Base-by-base conservation (phyloP, 108 stramenopile species). In the Aurantiochytrium sp. region DNA sequence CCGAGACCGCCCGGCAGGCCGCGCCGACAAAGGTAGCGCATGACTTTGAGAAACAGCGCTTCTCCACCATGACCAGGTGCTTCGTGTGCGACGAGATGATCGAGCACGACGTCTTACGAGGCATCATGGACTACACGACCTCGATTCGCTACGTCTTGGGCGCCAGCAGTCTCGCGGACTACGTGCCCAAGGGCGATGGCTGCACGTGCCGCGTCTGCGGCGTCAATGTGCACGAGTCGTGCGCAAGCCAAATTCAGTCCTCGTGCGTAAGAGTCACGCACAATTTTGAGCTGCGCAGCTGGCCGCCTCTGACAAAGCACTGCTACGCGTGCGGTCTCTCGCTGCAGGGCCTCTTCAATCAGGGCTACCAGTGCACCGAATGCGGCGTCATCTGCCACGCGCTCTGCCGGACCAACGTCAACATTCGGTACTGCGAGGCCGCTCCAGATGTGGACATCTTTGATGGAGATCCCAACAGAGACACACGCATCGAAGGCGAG, bases 71-170 rank as follows among this genome's bases (percentile, higher is more conserved):
- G 49, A 83, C 76, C n/a, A 83, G 49, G 28, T 83, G 76, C 76
- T 83, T 83, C 51, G 76, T 83, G 51, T 83, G 76, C 51, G 76
- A 83, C 51, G 76, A 83, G 51, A 83, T 83, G 76, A 83, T 83
- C 51, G 23, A 83, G 6, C 19, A 83, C 76, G 76, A 83, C 45
- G 76, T 83, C 43, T 6, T 83, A 8, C 8, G 18, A 16, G 51
- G 76, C 76, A 28, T 83, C 23, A 21, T 83, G 76, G 76, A 83
- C 49, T 53, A 83, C 51, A 83, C 76, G 51, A 21, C 76, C 8
- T 53, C 51, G 43, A 83, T 83, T 45, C 19, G 51, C 16, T 25
- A 28, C 49, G 49, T 23, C 18, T 6, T 83, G 8, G 49, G 49
- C n/a, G 49, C n/a, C 4, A 21, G 28, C n/a, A 45, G 19, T 12